Base-by-base conservation (phyloP, 768 basidiomycete genomes). In the Clitopilus hobsonii region DNA sequence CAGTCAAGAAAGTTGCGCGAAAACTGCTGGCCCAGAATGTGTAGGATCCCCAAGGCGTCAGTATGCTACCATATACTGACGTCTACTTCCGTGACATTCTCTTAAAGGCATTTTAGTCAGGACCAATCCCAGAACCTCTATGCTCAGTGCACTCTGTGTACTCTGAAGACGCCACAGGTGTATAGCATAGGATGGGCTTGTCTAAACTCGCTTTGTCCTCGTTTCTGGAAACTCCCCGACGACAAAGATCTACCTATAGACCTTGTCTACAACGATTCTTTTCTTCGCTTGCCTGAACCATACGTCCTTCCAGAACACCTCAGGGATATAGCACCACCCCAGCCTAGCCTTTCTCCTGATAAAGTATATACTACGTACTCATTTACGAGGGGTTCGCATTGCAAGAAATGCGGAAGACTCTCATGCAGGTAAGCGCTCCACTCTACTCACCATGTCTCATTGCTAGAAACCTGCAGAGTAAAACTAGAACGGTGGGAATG, bases 401-500 rank as follows among this genome's bases (percentile, higher is more conserved):
- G 91, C 64, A 58, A 53, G 16, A 55, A 65, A 6, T 93, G 91
- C 61, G 90, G 91, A 25, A 79, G 88, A 23, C 68, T 92, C 36
- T 88, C 89, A 7, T 84, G 82, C 71, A 80, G 89, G 89, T 90
- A 56, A 49, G 76, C 20, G 36, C 54, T 27, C 18, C 30, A 14
- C 32, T 3, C n/a, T n/a, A n/a, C n/a, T 28, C 49, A 30, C 2
- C 20, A 47, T 45, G 30, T 10, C 25, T 24, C 5, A 30, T 58
- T 55, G 60, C 29, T 36, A 50, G 51, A 29, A 38, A 48, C 18
- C 49, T n/a, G 8, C 55, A 91, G 90, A 60, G 84, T 66, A 52
- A 86, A 85, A 67, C 91, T 89, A 89, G 81, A 88, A 63, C 63
- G 77, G 49, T 90, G 88, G 82, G 79, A 88, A 65, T 93, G 90